Evolutionary conservation across 1,284 basidiomycete genomes (phyloP), one percentile per base, ranked within the genome.

Genomic region (Cryptococcus sp.): DNA sequence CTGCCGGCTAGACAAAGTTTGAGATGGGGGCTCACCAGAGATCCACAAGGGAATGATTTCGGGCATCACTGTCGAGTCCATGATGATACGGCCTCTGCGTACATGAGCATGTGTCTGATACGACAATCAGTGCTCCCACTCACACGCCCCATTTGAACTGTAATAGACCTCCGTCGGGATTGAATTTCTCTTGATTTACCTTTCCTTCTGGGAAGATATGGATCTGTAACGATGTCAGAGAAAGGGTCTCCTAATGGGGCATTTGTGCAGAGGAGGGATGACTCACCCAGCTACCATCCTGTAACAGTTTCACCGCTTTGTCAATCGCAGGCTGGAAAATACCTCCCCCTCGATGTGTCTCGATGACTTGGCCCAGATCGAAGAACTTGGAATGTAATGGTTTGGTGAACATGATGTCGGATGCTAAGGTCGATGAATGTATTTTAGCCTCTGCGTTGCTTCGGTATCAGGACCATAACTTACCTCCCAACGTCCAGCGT

Each of bases 91-190:
- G 39, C 89, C 89, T 42, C 91, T 93, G 70, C 23, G 42, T 22
- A 45, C 7, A 22, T 45, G n/a, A 45, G 42, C 42, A 2, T n/a
- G n/a, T 35, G 31, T 35, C 31, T 35, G 13, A 17, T 35, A 23
- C 54, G 45, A 53, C 45, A 22, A 68, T 25, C 25, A 25, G 25
- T 25, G 25, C 25, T 25, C 25, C 59, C 25, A 88, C 90, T 76
- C 75, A 92, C 87, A 97, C 82, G 57, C 95, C 96, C 96, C 95
- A 99, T 81, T 96, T 96, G 80, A 99, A 98, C 47, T 91, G 82
- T 6, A 88, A 82, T 60, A 98, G 75, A 45, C 82, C 79, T 10
- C 82, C 78, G 17, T 79, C 68, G 1, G 81, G 80, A 70, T 88
- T 86, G 10, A 82, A 79, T 22, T 82, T 72, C 25, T 86, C 83